These are phyloP conservation scores for Didymella arachidicola DNA, from an alignment of 2,329 filamentous ascomycete genomes.

Conservation along the genomic window DNA sequence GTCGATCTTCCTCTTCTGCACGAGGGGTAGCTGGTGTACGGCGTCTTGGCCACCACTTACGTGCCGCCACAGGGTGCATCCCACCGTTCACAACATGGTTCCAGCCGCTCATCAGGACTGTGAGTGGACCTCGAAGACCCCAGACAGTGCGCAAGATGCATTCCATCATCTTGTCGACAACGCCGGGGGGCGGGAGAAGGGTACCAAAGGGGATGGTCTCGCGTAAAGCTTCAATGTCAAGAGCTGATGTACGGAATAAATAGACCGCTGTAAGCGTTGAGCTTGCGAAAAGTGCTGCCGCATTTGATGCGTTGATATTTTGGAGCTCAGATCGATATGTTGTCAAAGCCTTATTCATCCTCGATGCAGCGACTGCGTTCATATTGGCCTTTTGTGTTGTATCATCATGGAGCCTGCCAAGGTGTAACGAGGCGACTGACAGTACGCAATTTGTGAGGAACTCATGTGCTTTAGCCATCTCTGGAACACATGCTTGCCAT, in stretches of 20 bases:
- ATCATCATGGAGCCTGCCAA: constrained; percentile 50
- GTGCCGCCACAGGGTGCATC: constrained; percentile 37
- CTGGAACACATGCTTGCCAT: constrained; percentile 45
- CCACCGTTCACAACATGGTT: constrained; percentile 40
- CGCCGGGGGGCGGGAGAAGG: constrained; percentile 25
- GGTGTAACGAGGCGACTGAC: constrained; percentile 56
- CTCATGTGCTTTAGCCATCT: constrained; percentile 53
- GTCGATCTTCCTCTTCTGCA: constrained; percentile 40
- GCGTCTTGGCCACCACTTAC: constrained; percentile 47
- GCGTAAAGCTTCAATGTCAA: constrained; percentile 42
- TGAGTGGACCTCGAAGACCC: constrained; percentile 43
- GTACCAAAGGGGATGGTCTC: constrained; percentile 35
- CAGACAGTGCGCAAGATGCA: constrained; percentile 38
- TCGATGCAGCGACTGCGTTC: constrained; percentile 39
- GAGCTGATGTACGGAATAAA: constrained; percentile 43
- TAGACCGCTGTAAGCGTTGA: constrained; percentile 46
- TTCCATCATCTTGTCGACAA: constrained; percentile 40
- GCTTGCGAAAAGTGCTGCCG: constrained; percentile 52
- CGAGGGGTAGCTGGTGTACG: constrained; percentile 31
- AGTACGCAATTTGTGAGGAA: constrained; percentile 58
- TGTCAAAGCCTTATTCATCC: constrained; percentile 47
- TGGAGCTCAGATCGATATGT: constrained; percentile 38
- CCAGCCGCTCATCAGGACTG: constrained; percentile 44
- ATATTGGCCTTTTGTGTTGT: constrained; percentile 33
- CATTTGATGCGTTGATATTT: constrained; percentile 52